phyloP scores from a whole-genome alignment of 2,329 filamentous ascomycete genomes.

The Didymella arachidicola region DNA sequence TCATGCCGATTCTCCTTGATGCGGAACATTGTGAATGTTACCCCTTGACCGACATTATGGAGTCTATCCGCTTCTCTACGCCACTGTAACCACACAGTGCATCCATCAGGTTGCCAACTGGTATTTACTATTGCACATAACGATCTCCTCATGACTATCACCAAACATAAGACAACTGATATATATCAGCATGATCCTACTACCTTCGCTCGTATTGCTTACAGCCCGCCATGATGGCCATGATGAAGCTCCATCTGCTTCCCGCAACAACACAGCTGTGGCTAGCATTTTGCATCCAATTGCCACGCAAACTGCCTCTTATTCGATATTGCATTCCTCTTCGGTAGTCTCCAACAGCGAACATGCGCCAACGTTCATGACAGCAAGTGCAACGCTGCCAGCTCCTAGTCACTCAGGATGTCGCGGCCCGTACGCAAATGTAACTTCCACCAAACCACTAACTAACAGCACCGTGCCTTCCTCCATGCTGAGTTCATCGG shows the following conservation, averaged over 20 bases:
- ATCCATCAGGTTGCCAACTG: neutral
- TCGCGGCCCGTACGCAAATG: slow-evolving; percentile 3
- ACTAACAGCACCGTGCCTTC: neutral
- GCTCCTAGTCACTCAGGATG: neutral
- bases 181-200: neutral
- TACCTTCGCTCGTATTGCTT: neutral
- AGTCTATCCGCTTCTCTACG: neutral
- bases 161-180: neutral
- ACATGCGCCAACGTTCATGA: neutral
- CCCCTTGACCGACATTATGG: neutral
- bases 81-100: neutral
- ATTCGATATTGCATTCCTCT: neutral
- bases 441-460: neutral
- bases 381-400: neutral
- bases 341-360: neutral
- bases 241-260: neutral
- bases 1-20: neutral
- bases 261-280: neutral
- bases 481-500: neutral
- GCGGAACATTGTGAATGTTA: neutral
- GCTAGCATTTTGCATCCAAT: neutral
- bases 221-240: neutral
- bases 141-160: neutral
- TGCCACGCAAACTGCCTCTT: neutral
- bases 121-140: neutral